Evolutionary conservation across 805 yeast species (phyloP).

Genomic region (Babjeviella inositovora): DNA sequence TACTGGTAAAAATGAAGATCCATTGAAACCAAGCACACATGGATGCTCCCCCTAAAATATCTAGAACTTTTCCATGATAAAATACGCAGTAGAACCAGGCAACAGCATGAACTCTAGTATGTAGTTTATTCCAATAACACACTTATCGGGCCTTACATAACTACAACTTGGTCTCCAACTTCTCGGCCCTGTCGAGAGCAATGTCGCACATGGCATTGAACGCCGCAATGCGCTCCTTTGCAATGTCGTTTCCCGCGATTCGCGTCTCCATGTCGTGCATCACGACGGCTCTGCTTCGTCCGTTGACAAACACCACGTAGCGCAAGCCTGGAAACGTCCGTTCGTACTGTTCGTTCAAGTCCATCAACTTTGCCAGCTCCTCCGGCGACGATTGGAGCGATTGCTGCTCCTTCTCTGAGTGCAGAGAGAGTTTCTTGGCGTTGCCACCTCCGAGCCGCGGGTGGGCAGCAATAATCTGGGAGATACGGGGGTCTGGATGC

Average conservation of each 20-base stretch:
- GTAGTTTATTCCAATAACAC: background rate
- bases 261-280: conserved; percentile 46
- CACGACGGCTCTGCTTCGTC: conserved; percentile 49
- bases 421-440: conserved; percentile 31
- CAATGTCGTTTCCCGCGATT: conserved; percentile 36
- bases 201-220: conserved; percentile 86
- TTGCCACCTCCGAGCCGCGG: conserved; percentile 69
- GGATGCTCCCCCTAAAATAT: too few relatives aligned
- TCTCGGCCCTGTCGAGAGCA: conserved; percentile 62
- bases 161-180: conserved; percentile 21
- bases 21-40: too few relatives aligned
- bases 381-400: conserved; percentile 32
- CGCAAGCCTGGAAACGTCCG: conserved; percentile 45
- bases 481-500: conserved; percentile 8
- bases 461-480: conserved; percentile 72
- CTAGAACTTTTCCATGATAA: too few relatives aligned
- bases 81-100: too few relatives aligned
- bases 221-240: conserved; percentile 45
- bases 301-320: conserved; percentile 83
- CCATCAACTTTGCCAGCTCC: conserved; percentile 33
- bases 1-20: too few relatives aligned
- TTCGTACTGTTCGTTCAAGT: conserved; percentile 51
- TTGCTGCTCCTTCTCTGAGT: conserved; percentile 59
- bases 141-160: too few relatives aligned
- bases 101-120: too few relatives aligned